Percentiles rank a stretch among this genome's conserved stretches.
These are phyloP conservation scores for Pyracantha coccinea DNA, from an alignment of 331 rosid genomes.

Conservation along the genomic window DNA sequence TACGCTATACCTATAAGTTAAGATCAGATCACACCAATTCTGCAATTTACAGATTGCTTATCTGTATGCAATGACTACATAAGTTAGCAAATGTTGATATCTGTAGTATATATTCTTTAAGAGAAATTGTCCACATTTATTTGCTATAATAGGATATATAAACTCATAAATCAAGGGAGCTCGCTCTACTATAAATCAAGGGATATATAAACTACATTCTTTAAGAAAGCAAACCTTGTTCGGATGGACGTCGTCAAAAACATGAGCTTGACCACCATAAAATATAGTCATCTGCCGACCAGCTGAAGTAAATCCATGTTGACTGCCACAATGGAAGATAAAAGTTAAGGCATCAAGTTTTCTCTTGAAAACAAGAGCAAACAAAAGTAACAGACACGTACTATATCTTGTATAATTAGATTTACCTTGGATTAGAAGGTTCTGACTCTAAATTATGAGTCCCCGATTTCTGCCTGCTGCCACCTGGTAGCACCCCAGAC, in stretches of 20 bases:
- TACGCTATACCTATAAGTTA: background rate
- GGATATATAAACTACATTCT: no score
- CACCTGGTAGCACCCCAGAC: constrained; percentile 41
- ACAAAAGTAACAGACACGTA: background rate
- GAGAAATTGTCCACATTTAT: background rate
- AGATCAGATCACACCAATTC: background rate
- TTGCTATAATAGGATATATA: background rate
- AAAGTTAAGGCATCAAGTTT: constrained; percentile 22
- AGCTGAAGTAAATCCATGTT: constrained; percentile 48
- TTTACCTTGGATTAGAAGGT: constrained; percentile 55
- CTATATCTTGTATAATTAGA: background rate
- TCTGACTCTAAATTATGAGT: constrained; percentile 48
- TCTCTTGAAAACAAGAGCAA: constrained; percentile 9
- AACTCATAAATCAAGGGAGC: background rate
- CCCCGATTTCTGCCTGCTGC: constrained; percentile 55
- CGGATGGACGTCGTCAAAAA: constrained; percentile 90
- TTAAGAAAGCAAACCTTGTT: constrained; percentile 53
- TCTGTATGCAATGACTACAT: background rate
- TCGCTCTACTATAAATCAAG: background rate
- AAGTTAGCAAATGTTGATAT: background rate
- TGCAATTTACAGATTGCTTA: background rate
- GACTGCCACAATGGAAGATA: constrained; percentile 43
- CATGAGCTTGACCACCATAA: constrained; percentile 99
- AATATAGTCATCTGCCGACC: constrained; percentile 95
- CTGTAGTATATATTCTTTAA: background rate